Base-by-base conservation (phyloP, 306 rosid genomes). In the Fragaria nilgerrensis region DNA sequence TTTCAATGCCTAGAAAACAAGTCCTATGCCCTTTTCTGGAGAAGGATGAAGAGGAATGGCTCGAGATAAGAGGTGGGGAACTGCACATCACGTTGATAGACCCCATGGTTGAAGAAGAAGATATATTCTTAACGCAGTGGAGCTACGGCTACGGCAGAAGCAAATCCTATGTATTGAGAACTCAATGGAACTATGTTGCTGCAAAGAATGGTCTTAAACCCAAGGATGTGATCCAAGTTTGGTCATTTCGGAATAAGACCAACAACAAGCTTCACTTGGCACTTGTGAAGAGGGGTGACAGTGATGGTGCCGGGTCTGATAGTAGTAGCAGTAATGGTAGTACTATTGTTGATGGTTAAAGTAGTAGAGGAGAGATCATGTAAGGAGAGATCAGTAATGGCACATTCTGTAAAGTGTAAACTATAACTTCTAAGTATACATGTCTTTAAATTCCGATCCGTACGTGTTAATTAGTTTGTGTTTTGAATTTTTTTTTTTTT, bases 251-350 rank as follows among this genome's bases (percentile, higher is more conserved):
- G 36, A 25, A 59, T 59, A 59, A 59, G 37, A 59, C 19, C 66
- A 59, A 59, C 17, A 59, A 25, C 66, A 59, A 5, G 37, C 68
- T 27, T 62, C 39, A 62, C 68, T 62, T 61, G 67, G 37, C 39
- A 27, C 37, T 61, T 61, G 67, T 61, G 34, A 61, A 29, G 68
- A 62, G n/a, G 68, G 41, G 68, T 62, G 68, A 29, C 34, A 62
- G 43, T 62, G 7, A 14, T 62, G 68, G 3, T 13, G 41, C n/a
- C 34, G 19, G 66, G 66, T 59, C 17, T 59, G 27, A 2, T 12
- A 23, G 65, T 59, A 58, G 64, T 10, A 25, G 37, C 13, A 25
- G 66, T 59, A 11, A 25, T 62, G n/a, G 11, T 14, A 62, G 68
- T 62, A 62, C 68, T 29, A 8, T 62, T 62, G 34, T 11, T 55